Base-by-base conservation (phyloP, 805 yeast species). In the Candida cerambycidarum region DNA sequence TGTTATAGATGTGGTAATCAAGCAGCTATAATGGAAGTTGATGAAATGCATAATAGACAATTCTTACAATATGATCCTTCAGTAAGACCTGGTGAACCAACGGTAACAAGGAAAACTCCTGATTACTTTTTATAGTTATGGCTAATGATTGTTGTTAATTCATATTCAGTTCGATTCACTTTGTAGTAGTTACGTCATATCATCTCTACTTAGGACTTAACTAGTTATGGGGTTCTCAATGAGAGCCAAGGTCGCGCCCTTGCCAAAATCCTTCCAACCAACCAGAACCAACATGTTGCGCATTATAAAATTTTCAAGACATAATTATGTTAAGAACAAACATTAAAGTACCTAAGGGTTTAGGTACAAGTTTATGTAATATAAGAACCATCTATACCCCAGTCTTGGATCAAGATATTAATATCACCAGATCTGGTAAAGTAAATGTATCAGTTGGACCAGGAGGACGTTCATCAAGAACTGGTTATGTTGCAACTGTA, bases 21-120 rank as follows among this genome's bases (percentile, higher is more conserved):
- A 72, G 97, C 97, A 33, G 97, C 97, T 29, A 88, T 90, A 54
- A 90, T 90, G 97, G 97, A 90, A 69, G 96, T 90, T 48, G 97
- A 90, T 64, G 97, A 90, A 65, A 85, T 83, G 62, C 92, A 88
- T 66, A 83, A 86, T 64, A 83, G 87, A 78, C 95, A 83, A 63
- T 89, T 89, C 64, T 71, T 92, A 67, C 97, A 92, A 67, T 92
- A 92, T 66, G 98, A 92, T 63, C 98, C 98, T 38, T 83, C 90
- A 41, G 89, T 93, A 47, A 82, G 99, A 69, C 96, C 97, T 11
- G 97, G 97, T 46, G 99, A 92, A 71, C 98, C 99, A 44, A 87
- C 96, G 8, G 98, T 90, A 30, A 87, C 95, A 33, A 82, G 98
- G 67, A 89, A 92, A 65, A 90, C 97, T 8, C 98, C 99, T 11